Conservation (phyloP, 2,329 filamentous ascomycete genomes). For the Fusarium incarnatum region DNA sequence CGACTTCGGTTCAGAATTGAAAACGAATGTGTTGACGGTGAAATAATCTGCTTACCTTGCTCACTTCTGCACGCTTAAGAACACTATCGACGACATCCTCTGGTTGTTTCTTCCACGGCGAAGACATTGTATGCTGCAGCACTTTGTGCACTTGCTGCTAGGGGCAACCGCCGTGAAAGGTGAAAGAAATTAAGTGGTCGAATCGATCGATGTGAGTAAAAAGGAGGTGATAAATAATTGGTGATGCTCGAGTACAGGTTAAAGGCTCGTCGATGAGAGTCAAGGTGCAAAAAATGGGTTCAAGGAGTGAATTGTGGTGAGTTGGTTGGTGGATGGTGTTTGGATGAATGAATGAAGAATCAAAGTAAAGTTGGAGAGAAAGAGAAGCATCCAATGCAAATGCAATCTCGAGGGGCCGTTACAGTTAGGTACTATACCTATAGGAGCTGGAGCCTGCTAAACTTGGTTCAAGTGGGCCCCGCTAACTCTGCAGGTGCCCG, state of each 20-base stretch:
- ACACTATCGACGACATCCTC: constrained; percentile 75
- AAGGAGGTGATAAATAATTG: constrained; percentile 5
- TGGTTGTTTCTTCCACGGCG: constrained; percentile 71
- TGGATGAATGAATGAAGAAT: constrained; percentile 28
- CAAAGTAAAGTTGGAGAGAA: constrained; percentile 30
- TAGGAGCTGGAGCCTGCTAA: constrained; percentile 30
- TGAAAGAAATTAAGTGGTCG: neutral
- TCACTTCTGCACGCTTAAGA: constrained; percentile 78
- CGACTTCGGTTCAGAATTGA: neutral
- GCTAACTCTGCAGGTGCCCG: constrained; percentile 28
- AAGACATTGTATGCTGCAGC: constrained; percentile 61
- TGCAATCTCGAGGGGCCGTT: constrained; percentile 29
- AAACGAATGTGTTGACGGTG: neutral
- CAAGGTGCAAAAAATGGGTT: constrained; percentile 20
- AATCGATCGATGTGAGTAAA: constrained; percentile 10
- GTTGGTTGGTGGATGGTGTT: constrained; percentile 23
- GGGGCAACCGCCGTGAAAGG: constrained; percentile 34
- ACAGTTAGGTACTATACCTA: constrained; percentile 15
- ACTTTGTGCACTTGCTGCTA: constrained; percentile 39
- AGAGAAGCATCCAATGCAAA: constrained; percentile 9
- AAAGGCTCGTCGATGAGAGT: neutral
- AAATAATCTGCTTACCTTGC: constrained; percentile 69
- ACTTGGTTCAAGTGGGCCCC: constrained; percentile 15
- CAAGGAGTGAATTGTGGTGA: constrained; percentile 36
- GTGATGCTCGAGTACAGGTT: neutral